phyloP scores from a whole-genome alignment of 345 rosid species.

The Psidium friedrichsthalianum region DNA sequence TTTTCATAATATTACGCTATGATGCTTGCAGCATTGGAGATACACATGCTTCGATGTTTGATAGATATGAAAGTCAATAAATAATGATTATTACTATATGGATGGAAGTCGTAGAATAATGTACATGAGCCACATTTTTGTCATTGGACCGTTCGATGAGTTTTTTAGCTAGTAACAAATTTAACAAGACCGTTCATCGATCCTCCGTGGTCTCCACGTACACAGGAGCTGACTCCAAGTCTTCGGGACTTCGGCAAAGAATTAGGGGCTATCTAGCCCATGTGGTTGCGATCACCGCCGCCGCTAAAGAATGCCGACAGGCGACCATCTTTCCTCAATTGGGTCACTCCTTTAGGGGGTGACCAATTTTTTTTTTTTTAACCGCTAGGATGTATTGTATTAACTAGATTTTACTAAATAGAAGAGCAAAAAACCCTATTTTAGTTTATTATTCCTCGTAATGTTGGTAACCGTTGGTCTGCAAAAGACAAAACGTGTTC shows the following conservation, averaged over 20 bases:
- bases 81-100: no score
- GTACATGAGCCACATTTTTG: no score
- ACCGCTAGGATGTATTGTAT: neutral
- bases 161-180: no score
- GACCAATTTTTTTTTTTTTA: neutral
- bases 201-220: neutral
- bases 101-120: no score
- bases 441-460: neutral
- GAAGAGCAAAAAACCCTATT: neutral
- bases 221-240: neutral
- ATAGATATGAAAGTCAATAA: no score
- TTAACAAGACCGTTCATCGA: no score
- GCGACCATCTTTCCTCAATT: neutral
- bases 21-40: no score
- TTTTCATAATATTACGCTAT: no score
- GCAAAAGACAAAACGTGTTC: neutral
- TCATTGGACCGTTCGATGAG: no score
- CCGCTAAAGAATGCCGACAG: neutral
- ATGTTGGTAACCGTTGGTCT: neutral
- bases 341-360: neutral
- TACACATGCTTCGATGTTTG: no score
- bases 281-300: neutral
- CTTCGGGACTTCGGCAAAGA: neutral
- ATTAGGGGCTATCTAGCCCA: neutral
- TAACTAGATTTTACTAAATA: neutral